Base-by-base conservation (phyloP, 164 flowering plant genomes). In the Kalanchoe fedtschenkoi region DNA sequence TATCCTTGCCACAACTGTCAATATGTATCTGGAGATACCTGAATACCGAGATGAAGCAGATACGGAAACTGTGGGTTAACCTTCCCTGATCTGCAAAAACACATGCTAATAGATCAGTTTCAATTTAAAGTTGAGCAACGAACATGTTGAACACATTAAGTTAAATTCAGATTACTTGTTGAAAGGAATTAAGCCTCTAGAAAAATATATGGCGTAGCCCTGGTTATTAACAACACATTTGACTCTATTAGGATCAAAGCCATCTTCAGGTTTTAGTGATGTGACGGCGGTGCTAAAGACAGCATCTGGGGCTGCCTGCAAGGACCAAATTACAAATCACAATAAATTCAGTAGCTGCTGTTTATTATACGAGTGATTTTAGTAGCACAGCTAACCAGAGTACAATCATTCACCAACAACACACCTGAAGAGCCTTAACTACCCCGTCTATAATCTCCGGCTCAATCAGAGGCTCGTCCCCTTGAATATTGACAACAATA, bases 211-310 rank as follows among this genome's bases (percentile, higher is more conserved):
- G 17, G 99, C 99, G 81, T 88, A 90, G 34, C 97, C 99, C 72
- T 63, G 81, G 60, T 81, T 88, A 66, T 90, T 89, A 67, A 90
- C 87, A 1, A 87, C 80, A 69, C 99, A 93, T 74, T 93, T 93
- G 63, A 93, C 97, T 56, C 97, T 79, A 74, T 90, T 90, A 43
- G 95, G 87, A 75, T 93, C 97, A 71, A 69, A 67, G 37, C 83
- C 95, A 77, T 93, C 95, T 75, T 88, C 95, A 62, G 95, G 86
- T 65, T 81, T 87, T 58, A 93, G 71, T 34, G 96, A 74, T 61
- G 99, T 90, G 34, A 88, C 96, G n/a, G 97, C 97, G 55, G 99
- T 93, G 80, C 99, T 93, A 68, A 90, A 90, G 34, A 93, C 97
- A 44, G 99, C 96, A 83, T 90, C 99, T 33, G 96, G 96, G 37